Conservation (phyloP, 2,329 filamentous ascomycete species). For the Pestalotiopsis sp. region DNA sequence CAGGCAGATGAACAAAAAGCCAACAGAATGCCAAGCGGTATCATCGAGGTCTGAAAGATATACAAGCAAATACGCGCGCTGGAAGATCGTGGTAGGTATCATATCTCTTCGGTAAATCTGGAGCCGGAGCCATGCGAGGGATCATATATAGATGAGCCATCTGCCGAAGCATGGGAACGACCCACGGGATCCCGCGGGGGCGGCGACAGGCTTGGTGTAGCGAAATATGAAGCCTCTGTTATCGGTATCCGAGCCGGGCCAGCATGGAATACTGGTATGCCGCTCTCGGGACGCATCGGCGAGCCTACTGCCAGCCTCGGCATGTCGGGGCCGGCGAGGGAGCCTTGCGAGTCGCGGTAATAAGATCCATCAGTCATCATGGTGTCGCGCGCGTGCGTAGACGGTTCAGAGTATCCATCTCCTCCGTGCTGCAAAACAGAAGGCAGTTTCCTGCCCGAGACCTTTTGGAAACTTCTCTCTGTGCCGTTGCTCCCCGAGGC, state of each 20-base stretch:
- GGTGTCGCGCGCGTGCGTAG: constrained; percentile 33
- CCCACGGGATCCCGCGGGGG: constrained; percentile 35
- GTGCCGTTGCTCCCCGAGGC: constrained; percentile 33
- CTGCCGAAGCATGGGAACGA: constrained; percentile 35
- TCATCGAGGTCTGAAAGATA: constrained; percentile 22
- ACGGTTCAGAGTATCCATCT: constrained; percentile 59
- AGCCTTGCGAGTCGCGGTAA: constrained; percentile 53
- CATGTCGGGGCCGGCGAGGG: constrained; percentile 32
- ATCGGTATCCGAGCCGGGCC: constrained; percentile 66
- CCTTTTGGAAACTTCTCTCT: constrained; percentile 63
- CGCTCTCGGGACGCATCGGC: constrained; percentile 61
- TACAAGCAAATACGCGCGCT: constrained; percentile 17
- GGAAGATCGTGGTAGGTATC: constrained; percentile 19
- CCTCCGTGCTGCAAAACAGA: constrained; percentile 63
- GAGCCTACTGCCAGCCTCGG: constrained; percentile 52
- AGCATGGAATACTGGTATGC: constrained; percentile 60
- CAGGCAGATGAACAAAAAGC: constrained; percentile 20
- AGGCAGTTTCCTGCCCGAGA: constrained; percentile 65
- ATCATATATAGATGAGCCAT: constrained; percentile 27
- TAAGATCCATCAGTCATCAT: constrained; percentile 52
- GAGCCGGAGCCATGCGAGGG: constrained; percentile 34
- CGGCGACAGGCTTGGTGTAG: constrained; percentile 29
- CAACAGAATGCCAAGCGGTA: constrained; percentile 25
- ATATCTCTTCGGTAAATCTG: constrained; percentile 42
- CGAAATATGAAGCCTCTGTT: constrained; percentile 53